These are phyloP conservation scores for rapeseed (Brassica napus) DNA, from an alignment of 345 rosid genomes.

Conservation along the genomic window Da-Ae NC_063447.1:6091501-6092000, in stretches of 20 bases:
- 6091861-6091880: slow-evolving; percentile 90
- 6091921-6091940: slow-evolving; percentile 84
- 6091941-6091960: slow-evolving; percentile 98
- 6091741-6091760: slow-evolving; percentile 97
- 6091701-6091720: slow-evolving; percentile 74
- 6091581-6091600: slow-evolving; percentile 99
- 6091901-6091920: slow-evolving; percentile 95
- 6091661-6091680: slow-evolving; percentile 23
- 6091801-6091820: slow-evolving; percentile 99
- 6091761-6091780: slow-evolving; percentile 97
- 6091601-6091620: slow-evolving; percentile 99
- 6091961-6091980: slow-evolving; percentile 28
- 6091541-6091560: slow-evolving; percentile 97
- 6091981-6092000: not conserved
- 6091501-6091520: slow-evolving; percentile 98
- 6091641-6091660: not conserved
- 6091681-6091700: slow-evolving; percentile 24
- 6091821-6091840: slow-evolving; percentile 95
- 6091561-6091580: slow-evolving; percentile 99
- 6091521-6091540: slow-evolving; percentile 98
- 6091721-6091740: slow-evolving; percentile 99
- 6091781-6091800: slow-evolving; percentile 99
- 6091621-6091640: slow-evolving; percentile 41
- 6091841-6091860: slow-evolving; percentile 95
- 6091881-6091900: slow-evolving; percentile 80